Evolutionary conservation across 2,329 filamentous ascomycete species (phyloP), one percentile per base, ranked within the genome.

Genomic region (Aspergillus pseudoterreus): DNA sequence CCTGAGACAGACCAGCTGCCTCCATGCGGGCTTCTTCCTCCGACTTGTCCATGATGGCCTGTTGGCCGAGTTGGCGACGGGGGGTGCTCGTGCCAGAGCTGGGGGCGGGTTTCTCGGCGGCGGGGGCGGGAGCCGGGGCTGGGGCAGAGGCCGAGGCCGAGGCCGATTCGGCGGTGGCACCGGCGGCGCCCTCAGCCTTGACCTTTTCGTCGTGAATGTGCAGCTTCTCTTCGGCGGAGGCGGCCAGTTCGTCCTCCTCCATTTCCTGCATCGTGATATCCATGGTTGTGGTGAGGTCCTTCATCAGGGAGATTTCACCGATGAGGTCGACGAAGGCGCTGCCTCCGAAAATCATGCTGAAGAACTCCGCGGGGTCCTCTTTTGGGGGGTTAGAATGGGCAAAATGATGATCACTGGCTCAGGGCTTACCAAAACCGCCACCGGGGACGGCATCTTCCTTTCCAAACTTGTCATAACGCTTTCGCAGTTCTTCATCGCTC

Each of bases 251-350:
- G 55, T 86, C 84, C 60, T 88, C 86, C 63, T 90, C 89, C 70
- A 84, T 83, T 55, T 85, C 85, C 50, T 88, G 80, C 85, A 91
- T 92, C 17, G 90, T 92, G 60, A 99, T 97, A 65, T 99, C 94
- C 92, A 99, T 97, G 42, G 92, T 96, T 65, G 91, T 90, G 15
- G 92, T 97, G 49, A 99, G 81, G 67, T 99, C 94, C 77, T 96
- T 97, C 89, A 99, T 96, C 52, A 99, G 83, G 46, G 90, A 94
- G 62, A 99, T 96, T 79, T 99, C 94, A 60, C 94, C 94, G 66
- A 99, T 97, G 80, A 94, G 90, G 77, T 99, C 92, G 55, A 87
- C 80, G 66, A 99, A 99, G 11, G 92, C 91, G 63, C 96, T 92
- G 54, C 94, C 94, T 62, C 94, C 94, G 68, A 99, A 99, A 63